Conservation (phyloP, 768 basidiomycete species). For the Punctularia strigosozonata region DNA sequence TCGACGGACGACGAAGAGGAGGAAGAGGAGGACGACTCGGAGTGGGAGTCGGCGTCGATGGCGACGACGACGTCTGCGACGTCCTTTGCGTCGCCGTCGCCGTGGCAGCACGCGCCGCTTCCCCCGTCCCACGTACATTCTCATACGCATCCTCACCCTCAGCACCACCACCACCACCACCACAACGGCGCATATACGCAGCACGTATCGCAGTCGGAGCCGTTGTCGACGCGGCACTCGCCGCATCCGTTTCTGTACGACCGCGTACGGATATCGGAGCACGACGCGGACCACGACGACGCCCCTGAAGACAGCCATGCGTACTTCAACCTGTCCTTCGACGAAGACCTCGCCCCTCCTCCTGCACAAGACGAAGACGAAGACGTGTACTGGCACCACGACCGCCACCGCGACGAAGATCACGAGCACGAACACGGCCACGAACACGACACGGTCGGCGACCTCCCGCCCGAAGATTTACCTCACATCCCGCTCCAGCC, state of each 20-base stretch:
- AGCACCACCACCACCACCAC: slow-evolving; percentile 49
- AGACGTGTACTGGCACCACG: slow-evolving; percentile 1
- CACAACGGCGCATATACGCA: slow-evolving; percentile 25
- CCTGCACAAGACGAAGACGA: slow-evolving; percentile 12
- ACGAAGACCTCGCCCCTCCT: slow-evolving; percentile 10
- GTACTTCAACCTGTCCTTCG: slow-evolving; percentile 5
- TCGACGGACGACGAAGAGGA: slow-evolving; percentile 71
- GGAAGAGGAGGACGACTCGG: no score
- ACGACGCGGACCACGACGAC: slow-evolving; percentile 10
- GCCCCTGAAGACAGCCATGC: slow-evolving; percentile 2
- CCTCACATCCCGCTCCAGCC: slow-evolving; percentile 90
- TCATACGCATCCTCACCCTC: no score
- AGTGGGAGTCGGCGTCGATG: slow-evolving; percentile 61
- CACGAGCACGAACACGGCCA: slow-evolving; percentile 19
- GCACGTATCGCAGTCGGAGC: no score
- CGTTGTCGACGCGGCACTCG: no score
- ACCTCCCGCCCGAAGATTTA: slow-evolving; percentile 44
- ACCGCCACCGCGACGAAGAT: slow-evolving; percentile 5
- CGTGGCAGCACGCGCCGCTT: no score
- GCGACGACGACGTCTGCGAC: no score
- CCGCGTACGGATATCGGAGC: slow-evolving; percentile 10
- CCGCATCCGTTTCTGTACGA: slow-evolving; percentile 18
- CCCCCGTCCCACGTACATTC: no score
- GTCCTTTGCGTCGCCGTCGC: no score
- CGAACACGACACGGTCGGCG: slow-evolving; percentile 24